Evolutionary conservation across 257 asterid genomes (phyloP), one percentile per base, ranked within the genome.

Genomic region (Ocimum tenuiflorum): DNA sequence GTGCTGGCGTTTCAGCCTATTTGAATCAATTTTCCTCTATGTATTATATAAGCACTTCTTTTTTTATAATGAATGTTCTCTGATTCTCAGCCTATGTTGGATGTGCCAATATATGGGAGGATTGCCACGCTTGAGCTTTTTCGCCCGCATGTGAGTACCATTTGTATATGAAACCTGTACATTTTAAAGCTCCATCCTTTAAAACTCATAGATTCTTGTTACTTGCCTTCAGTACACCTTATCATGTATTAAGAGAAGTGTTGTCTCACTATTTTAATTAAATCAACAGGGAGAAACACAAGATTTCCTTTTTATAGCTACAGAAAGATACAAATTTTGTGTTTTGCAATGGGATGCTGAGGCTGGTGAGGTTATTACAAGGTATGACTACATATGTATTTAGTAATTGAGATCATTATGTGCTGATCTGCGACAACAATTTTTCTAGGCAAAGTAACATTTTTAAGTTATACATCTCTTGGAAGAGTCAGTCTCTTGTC

Each of bases 31-130:
- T 43, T 59, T 43, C 15, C 29, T 36, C 59, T 48, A 11, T 14
- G 18, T 6, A 50, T 49, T 42, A 29, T 20, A 20, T 46, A 55
- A 31, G 59, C 64, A 36, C 22, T 29, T 68, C 55, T 54, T 36
- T n/a, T n/a, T 45, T 31, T 23, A 23, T 13, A 52, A 29, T 60
- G 43, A 39, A 24, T 65, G 47, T 27, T 38, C 49, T 66, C 43
- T 55, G 12, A 56, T 75, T 42, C 76, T 76, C 91, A 94, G 99
- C 95, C 97, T 35, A 81, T 90, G 91, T 69, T 90, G 83, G 99
- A 94, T 69, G 95, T 94, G 82, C 97, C 99, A 12, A 88, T 94
- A 77, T 90, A 94, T 86, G 99, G 99, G 72, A 85, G 99, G 72
- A 94, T 94, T 14, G 99, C 99, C 48, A 94, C 97, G 2, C 96